phyloP scores from a whole-genome alignment of 2,329 filamentous ascomycete species.

The Anisogramma anomala region DNA sequence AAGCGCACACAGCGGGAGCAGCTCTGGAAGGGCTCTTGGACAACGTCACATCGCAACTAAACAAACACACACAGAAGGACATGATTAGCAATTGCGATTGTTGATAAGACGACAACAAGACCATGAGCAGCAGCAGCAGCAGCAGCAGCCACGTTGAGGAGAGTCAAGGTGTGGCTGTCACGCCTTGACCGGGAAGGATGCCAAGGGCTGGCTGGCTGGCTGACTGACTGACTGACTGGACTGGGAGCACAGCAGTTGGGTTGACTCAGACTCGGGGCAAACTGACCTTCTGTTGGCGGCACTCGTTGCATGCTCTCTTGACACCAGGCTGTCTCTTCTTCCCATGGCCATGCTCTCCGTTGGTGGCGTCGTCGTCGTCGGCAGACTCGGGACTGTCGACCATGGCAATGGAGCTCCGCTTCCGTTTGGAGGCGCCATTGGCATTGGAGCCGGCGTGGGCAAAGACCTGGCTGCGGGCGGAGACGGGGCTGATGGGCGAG shows the following conservation, averaged over 20 bases:
- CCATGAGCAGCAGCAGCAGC: no score
- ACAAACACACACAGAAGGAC: background rate
- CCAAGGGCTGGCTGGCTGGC: no score
- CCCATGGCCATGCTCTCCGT: constrained; percentile 34
- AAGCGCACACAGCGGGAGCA: constrained; percentile 70
- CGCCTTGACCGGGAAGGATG: no score
- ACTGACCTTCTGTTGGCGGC: constrained; percentile 72
- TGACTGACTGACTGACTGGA: no score
- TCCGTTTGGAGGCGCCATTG: constrained; percentile 43
- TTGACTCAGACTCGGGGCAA: constrained; percentile 4
- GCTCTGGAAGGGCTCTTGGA: constrained; percentile 66
- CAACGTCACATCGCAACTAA: constrained; percentile 71
- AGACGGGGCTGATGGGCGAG: constrained; percentile 45
- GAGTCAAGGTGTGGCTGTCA: no score
- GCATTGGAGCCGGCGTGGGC: constrained; percentile 28
- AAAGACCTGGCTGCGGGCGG: constrained; percentile 29
- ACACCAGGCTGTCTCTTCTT: constrained; percentile 56
- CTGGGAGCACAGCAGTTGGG: constrained; percentile 2
- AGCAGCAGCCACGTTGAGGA: no score
- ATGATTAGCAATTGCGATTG: constrained; percentile 11
- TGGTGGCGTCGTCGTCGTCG: constrained; percentile 44
- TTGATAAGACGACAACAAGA: background rate
- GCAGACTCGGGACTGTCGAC: constrained; percentile 49
- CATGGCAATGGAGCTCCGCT: constrained; percentile 40
- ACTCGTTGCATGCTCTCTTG: constrained; percentile 76